Conservation (phyloP, 805 yeast species). For the Wickerhamiella azyma region DNA sequence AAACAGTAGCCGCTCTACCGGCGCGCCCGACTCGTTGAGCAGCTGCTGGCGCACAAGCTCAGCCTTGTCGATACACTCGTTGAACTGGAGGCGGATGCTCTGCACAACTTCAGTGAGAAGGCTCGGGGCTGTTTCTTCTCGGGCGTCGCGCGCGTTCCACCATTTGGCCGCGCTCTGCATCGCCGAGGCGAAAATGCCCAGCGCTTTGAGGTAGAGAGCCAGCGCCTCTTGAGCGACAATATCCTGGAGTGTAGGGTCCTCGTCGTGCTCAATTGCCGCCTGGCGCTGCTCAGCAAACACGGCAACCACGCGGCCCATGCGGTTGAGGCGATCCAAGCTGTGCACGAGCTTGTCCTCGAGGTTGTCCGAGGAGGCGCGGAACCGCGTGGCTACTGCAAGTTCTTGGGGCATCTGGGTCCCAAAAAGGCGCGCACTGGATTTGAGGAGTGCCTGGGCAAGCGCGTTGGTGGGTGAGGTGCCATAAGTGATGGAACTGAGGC, state of each 20-base stretch:
- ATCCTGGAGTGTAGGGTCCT: slow-evolving; percentile 26
- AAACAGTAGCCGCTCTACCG: slow-evolving; percentile 76
- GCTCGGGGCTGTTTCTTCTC: slow-evolving; percentile 10
- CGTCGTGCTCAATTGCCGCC: slow-evolving; percentile 43
- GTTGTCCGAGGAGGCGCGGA: not conserved
- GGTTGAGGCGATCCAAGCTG: slow-evolving; percentile 59
- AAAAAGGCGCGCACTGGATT: slow-evolving; percentile 78
- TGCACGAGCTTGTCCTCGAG: slow-evolving; percentile 17
- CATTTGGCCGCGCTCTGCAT: slow-evolving; percentile 77
- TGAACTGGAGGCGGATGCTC: slow-evolving; percentile 81
- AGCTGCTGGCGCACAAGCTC: slow-evolving; percentile 52
- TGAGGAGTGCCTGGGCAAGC: slow-evolving; percentile 68
- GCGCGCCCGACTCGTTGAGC: slow-evolving; percentile 20
- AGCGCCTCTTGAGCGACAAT: slow-evolving; percentile 71
- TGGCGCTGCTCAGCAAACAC: slow-evolving; percentile 85
- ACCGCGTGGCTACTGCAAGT: not conserved
- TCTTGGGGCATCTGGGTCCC: slow-evolving; percentile 31
- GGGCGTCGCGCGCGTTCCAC: slow-evolving; percentile 49
- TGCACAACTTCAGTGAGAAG: slow-evolving; percentile 45
- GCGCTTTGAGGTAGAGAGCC: slow-evolving; percentile 67
- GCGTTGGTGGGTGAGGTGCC: slow-evolving; percentile 64
- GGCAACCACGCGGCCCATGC: slow-evolving; percentile 81
- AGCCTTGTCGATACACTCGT: slow-evolving; percentile 79
- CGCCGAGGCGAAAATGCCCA: slow-evolving; percentile 70
- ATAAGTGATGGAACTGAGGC: slow-evolving; percentile 25